phyloP scores from a whole-genome alignment of 2,329 filamentous ascomycete genomes.

The Penicillium glabrum region DNA sequence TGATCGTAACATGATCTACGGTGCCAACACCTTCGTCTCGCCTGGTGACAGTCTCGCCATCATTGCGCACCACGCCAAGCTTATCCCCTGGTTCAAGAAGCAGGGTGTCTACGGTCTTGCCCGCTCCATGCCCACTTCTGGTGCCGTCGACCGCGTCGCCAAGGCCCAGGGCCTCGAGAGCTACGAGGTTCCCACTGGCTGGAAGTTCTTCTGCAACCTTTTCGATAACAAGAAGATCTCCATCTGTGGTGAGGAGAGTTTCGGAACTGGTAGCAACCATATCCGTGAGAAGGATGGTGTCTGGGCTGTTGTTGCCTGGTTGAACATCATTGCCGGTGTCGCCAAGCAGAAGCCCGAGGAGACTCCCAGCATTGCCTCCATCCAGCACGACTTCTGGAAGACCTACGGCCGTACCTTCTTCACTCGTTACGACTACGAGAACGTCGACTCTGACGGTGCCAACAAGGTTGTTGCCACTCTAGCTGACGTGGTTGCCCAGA shows the following conservation, averaged over 20 bases:
- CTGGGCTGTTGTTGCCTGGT: conserved; percentile 95
- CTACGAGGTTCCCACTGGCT: conserved; percentile 97
- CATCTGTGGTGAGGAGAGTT: conserved; percentile 97
- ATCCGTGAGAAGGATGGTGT: conserved; percentile 99
- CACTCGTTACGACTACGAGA: conserved; percentile 97
- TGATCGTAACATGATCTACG: conserved; percentile 99
- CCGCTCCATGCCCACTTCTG: conserved; percentile 95
- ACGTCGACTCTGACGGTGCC: conserved; percentile 86
- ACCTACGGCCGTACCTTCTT: conserved; percentile 98
- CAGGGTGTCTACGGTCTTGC: conserved; percentile 94
- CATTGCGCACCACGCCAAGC: conserved; percentile 92
- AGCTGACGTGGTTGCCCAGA: conserved; percentile 70
- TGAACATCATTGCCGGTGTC: conserved; percentile 96
- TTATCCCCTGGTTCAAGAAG: conserved; percentile 98
- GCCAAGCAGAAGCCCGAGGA: conserved; percentile 76
- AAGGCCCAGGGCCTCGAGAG: conserved; percentile 87
- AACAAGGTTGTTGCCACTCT: conserved; percentile 85
- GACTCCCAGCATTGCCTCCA: conserved; percentile 89
- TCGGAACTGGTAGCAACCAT: conserved; percentile 97
- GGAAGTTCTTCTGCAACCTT: conserved; percentile 98
- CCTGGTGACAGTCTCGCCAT: conserved; percentile 97
- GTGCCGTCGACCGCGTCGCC: conserved; percentile 91
- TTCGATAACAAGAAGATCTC: conserved; percentile 95
- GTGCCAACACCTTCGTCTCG: conserved; percentile 92
- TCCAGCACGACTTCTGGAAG: conserved; percentile 96